A percentile compares a stretch with the other conserved stretches of the same genome.
Evolutionary conservation across 306 rosid species (phyloP).

Genomic region (Cotoneaster glaucophyllus): DNA sequence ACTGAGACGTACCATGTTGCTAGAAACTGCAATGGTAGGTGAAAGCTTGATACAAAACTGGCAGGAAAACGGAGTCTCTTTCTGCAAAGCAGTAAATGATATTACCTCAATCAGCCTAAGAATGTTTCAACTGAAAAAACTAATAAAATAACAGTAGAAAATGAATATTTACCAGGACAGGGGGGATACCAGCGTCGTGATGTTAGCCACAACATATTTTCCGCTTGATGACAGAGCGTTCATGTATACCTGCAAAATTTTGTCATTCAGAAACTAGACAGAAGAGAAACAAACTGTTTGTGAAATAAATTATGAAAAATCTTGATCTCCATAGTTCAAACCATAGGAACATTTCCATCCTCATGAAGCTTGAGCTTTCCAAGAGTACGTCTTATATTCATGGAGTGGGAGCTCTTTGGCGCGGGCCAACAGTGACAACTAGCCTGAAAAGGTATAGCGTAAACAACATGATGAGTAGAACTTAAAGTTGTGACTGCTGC

Average conservation of each 20-base stretch:
- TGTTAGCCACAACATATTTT: constrained; percentile 34
- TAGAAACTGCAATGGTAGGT: constrained; percentile 44
- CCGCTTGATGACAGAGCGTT: constrained; percentile 38
- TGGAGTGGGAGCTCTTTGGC: constrained; percentile 26
- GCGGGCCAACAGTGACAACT: constrained; percentile 35
- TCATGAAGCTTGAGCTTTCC: constrained; percentile 48
- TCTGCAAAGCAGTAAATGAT: constrained; percentile 42
- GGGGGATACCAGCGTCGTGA: constrained; percentile 77
- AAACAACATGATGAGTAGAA: constrained; percentile 6
- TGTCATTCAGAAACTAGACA: constrained; percentile 8
- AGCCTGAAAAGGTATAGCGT: constrained; percentile 38
- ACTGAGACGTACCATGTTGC: constrained; percentile 59
- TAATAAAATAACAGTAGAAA: constrained; percentile 6
- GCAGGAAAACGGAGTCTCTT: constrained; percentile 48
- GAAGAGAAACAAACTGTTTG: neutral
- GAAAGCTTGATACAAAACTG: constrained; percentile 87
- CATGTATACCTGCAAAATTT: constrained; percentile 57
- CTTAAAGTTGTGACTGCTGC: neutral
- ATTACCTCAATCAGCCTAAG: constrained; percentile 19
- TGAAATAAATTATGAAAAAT: neutral
- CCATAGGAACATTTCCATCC: constrained; percentile 51
- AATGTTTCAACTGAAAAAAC: neutral
- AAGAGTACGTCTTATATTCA: constrained; percentile 38
- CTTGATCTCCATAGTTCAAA: constrained; percentile 18
- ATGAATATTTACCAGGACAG: constrained; percentile 49